These are phyloP conservation scores for Coemansia sp. DNA, from an alignment of 192 early-diverging fungal genomes.

Conservation along the genomic window DNA sequence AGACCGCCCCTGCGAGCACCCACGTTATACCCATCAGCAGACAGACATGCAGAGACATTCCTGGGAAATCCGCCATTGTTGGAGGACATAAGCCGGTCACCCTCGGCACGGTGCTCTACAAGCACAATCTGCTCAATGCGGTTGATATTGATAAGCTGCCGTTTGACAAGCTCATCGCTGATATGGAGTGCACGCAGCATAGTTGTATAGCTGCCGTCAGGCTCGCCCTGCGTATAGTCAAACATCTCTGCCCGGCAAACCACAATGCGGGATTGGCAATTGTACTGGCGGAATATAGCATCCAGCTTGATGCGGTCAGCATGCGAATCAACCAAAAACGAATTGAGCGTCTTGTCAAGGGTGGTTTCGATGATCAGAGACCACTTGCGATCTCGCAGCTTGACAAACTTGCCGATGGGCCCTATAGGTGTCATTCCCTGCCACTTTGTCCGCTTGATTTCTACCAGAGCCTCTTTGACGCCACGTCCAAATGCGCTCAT, in stretches of 20 bases:
- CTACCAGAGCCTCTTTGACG: conserved; percentile 60
- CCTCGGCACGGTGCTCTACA: conserved; percentile 51
- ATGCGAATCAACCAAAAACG: conserved; percentile 70
- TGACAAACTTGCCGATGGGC: conserved; percentile 66
- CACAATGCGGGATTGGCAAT: conserved; percentile 59
- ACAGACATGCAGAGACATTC: conserved; percentile 64
- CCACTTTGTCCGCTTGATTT: conserved; percentile 54
- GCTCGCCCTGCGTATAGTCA: conserved; percentile 67
- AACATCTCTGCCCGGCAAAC: conserved; percentile 64
- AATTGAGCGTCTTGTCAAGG: conserved; percentile 59
- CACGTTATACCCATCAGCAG: conserved; percentile 60
- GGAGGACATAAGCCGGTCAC: conserved; percentile 47
- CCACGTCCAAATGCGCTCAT: conserved; percentile 71
- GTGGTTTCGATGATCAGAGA: conserved; percentile 62
- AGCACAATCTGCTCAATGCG: conserved; percentile 70
- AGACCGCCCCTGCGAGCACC: conserved; percentile 55
- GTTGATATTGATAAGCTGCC: conserved; percentile 66
- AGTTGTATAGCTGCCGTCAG: conserved; percentile 57
- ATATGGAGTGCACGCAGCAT: conserved; percentile 63
- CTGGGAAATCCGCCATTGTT: conserved; percentile 58
- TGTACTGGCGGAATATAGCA: conserved; percentile 52
- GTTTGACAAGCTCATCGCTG: conserved; percentile 68
- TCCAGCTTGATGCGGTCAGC: conserved; percentile 58
- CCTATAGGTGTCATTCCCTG: conserved; percentile 59
- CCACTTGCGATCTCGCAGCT: conserved; percentile 59